Base-by-base conservation (phyloP, 495 filamentous ascomycete genomes). In the Neurospora sp. region DNA sequence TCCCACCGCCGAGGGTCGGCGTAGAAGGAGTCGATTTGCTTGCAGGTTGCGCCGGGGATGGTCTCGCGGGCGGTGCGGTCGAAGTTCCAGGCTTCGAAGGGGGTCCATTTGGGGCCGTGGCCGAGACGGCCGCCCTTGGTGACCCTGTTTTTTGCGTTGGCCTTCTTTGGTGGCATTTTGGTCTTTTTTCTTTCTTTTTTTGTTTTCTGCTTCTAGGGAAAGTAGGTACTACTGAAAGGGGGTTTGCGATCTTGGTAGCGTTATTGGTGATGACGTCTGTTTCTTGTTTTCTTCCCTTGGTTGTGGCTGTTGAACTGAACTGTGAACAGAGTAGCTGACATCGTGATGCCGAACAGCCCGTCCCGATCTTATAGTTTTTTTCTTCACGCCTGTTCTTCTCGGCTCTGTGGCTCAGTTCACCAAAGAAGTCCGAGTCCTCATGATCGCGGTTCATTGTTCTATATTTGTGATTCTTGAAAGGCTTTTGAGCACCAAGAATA, bases 1-100 rank as follows among this genome's bases (percentile, higher is more conserved):
- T 20, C 10, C 42, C 48, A 40, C 10, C 27, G 22, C 0, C 39
- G 65, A 31, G 61, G 61, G 40, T 39, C 40, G 31, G 71, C 39
- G 59, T 72, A 20, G 71, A 72, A 40, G 59, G 68, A 68, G 39
- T 72, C 20, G 59, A 72, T 27, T 61, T 72, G 35, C 38, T 61
- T 61, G 53, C 53, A 61, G 53, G 8, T 12, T 6, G 53, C 6
- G 12, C 53, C 53, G 5, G 53, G 27, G 27, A 61, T 61, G 14
- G 12, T 31, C 27, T 61, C 53, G 22, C 27, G 22, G 53, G 10
- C 7, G 53, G 53, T 61, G 53, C 53, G 53, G 12, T 31, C 27
- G 22, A 16, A 31, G 53, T 61, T 61, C 53, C 53, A 61, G 22
- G 27, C 53, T 31, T 61, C 4, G 12, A 61, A 61, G 6, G 27